Evolutionary conservation across 805 yeast species (phyloP), one percentile per base, ranked within the genome.

Genomic region (Yarrowia sp.): DNA sequence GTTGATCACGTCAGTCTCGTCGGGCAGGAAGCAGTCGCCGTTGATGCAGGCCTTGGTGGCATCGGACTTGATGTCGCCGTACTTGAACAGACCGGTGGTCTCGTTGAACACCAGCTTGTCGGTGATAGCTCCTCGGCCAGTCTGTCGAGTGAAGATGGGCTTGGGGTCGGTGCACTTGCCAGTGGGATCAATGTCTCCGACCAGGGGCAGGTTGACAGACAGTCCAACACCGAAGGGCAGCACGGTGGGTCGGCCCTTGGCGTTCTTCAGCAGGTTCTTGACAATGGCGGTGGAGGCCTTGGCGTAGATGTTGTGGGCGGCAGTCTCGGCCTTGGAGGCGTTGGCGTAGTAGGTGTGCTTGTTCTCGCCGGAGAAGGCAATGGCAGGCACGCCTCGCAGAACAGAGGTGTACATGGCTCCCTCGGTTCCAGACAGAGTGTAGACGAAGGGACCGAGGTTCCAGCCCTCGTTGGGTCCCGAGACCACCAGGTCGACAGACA

Each of bases 401-500:
- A 79, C 77, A 55, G 81, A 72, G 68, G 74, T 75, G 72, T 80
- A 80, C 53, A 82, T 74, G 52, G 82, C 83, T 71, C 81, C 83
- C 69, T 77, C 76, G 34, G 83, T 80, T 71, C 83, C 83, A 17
- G 81, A 77, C 34, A 77, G 67, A 52, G 82, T 79, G 70, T 70
- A 74, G 69, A 69, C 77, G 15, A 61, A 61, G 58, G 83, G 80
- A 17, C 84, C 82, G 60, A 76, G 69, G 72, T 82, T 82, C 64
- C 77, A 73, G 68, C 83, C 83, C 72, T 80, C 82, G 70, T 82
- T 79, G 53, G 85, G 84, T 66, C 85, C 84, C 61, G 80, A 72
- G 43, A 83, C 79, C 43, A 83, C 79, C 70, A 83, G 74, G 74
- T 83, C 86, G 66, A 81, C 72, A 38, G 82, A 74, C 39, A 70